Conservation (phyloP, 164 flowering plant species). For the Dillenia suffruticosa region DNA sequence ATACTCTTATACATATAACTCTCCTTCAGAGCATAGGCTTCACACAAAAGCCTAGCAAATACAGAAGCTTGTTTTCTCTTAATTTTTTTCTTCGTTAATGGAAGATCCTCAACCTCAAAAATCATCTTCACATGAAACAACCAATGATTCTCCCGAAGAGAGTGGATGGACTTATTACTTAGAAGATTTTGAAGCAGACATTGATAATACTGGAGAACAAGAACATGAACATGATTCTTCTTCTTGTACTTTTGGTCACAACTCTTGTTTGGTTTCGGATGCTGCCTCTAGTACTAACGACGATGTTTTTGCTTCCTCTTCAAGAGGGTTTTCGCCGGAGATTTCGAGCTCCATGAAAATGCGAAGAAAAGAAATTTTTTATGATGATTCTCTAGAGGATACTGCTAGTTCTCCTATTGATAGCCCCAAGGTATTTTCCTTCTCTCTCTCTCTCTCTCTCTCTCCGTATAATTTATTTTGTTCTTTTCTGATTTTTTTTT, state of each 20-base stretch:
- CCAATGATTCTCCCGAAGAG: constrained; percentile 15
- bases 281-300: constrained; percentile 34
- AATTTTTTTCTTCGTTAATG: no score
- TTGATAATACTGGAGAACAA: not conserved
- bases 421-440: constrained; percentile 30
- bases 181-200: constrained; percentile 22
- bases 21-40: no score
- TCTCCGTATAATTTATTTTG: not conserved
- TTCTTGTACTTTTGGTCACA: constrained; percentile 4
- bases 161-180: constrained; percentile 56
- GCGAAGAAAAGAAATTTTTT: constrained; percentile 9
- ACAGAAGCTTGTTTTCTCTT: no score
- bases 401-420: constrained; percentile 53
- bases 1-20: no score
- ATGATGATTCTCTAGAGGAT: constrained; percentile 43
- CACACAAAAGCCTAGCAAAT: no score
- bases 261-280: constrained; percentile 46
- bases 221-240: not conserved
- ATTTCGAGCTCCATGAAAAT: constrained; percentile 13
- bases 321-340: not conserved
- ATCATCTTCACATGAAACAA: not conserved
- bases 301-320: constrained; percentile 4
- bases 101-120: no score
- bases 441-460: not conserved
- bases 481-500: constrained; percentile 8